Base-by-base conservation (phyloP, 768 basidiomycete genomes). In the Dictyophora rubrovolvata region DNA sequence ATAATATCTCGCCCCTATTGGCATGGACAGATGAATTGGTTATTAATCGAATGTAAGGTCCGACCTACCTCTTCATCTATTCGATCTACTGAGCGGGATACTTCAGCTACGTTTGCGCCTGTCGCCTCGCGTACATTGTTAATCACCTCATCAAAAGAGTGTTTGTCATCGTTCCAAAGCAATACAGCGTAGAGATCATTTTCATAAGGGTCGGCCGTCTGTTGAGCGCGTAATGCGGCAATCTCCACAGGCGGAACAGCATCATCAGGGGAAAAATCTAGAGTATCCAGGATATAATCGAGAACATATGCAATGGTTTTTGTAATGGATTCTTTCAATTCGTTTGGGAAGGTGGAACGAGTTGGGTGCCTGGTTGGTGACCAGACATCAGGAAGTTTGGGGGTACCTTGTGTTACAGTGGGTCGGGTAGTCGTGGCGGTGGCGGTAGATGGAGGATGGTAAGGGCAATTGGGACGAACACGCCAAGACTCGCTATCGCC, bases 91-190 rank as follows among this genome's bases (percentile, higher is more conserved):
- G 84, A 70, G 0, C 73, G 77, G 0, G 72, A 65, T 0, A 88
- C 87, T 28, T 86, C 83, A 42, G 82, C 82, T 20, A 73, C 70
- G 9, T 81, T 71, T 20, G 79, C 77, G 17, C 69, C 71, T 1
- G 76, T 78, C 16, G 71, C 70, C 49, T 87, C 87, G 59, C 77
- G 75, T 6, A 90, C 72, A 47, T 92, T 78, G 61, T 82, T 79
- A 62, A 86, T 86, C 56, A 96, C 85, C 66, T 98, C 93, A 54
- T 87, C 85, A 65, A 86, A 88, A 0, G 91, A 93, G 70, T 97
- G 96, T 65, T 94, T 95, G 70, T 99, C 96, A 70, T 96, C 94
- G 73, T 94, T 93, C 93, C 93, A 97, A 5, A 98, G 72, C 23
- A 95, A 76, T 59, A 97, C 78, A 48, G 87, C 85, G 65, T 85